phyloP scores from a whole-genome alignment of 116 monocot genomes.

The Trichopus zeylanicus region DNA sequence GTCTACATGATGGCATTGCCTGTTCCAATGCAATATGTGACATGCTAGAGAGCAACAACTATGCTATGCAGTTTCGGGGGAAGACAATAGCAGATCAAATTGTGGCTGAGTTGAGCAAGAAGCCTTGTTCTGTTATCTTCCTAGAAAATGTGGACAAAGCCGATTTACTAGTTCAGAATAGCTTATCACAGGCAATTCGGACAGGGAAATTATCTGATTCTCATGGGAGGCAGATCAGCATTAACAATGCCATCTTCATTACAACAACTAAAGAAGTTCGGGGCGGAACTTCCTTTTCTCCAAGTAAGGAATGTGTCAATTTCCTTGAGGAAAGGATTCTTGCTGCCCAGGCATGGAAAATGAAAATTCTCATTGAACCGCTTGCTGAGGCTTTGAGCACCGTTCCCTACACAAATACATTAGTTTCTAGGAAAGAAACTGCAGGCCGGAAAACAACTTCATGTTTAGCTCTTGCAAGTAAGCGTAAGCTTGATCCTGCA shows the following conservation, averaged over 20 bases:
- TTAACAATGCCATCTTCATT: conserved; percentile 52
- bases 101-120: conserved; percentile 53
- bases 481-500: conserved; percentile 46
- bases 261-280: conserved; percentile 21
- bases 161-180: conserved; percentile 55
- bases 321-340: conserved; percentile 79
- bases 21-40: conserved; percentile 17
- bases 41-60: conserved; percentile 4
- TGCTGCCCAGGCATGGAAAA: conserved; percentile 31
- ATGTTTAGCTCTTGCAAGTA: conserved; percentile 19
- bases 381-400: conserved; percentile 5
- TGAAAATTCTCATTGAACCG: conserved; percentile 49
- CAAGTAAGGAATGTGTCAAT: conserved; percentile 10
- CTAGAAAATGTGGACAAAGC: conserved; percentile 84
- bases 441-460: conserved; percentile 1
- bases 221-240: conserved; percentile 51
- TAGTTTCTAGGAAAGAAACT: conserved; percentile 18
- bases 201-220: conserved; percentile 70
- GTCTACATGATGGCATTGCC: conserved; percentile 20
- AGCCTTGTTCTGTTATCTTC: conserved; percentile 59
- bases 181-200: conserved; percentile 47
- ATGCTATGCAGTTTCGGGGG: conserved; percentile 33
- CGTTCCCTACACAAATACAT: conserved; percentile 4
- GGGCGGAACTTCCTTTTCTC: conserved; percentile 7
- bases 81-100: conserved; percentile 68